Evolutionary conservation across 176 grass and related monocot species (phyloP), one percentile per base, ranked within the genome.

Genomic region (Eleusine coracana): DNA sequence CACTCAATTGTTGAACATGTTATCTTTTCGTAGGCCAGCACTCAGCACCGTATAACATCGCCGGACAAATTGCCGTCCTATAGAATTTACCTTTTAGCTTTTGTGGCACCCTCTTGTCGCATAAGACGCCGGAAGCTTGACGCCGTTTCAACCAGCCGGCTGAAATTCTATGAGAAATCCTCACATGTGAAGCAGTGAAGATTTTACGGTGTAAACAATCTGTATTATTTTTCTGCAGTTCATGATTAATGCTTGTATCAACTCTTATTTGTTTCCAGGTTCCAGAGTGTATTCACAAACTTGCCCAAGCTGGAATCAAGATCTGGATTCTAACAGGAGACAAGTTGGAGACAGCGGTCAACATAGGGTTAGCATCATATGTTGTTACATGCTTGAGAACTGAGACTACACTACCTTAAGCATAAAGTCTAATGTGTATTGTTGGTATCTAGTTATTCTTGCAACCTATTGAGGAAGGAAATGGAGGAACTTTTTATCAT

Each of bases 311-410:
- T 68, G 95, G 95, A 77, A 94, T 97, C 83, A 97, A 97, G 66
- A 86, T 97, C 67, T 97, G 95, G 95, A 93, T 94, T 80, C 68
- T 97, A 85, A 97, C 95, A 21, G 95, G 95, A 72, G 95, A 97
- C 81, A 97, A 97, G 83, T 86, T 94, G 88, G 95, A 97, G 70
- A 97, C 95, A 56, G 95, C 95, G 55, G 91, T 97, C 55, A 97
- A 97, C 88, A 97, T 97, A 73, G 95, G 95, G 95, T 97, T 86
- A 86, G 84, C 71, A 63, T 51, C 42, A 58, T 74, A 62, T 74
- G 72, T 70, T 74, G 1, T n/a, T 68, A 64, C 18, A 52, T 61
- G 49, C 48, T 31, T 87, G 45, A 88, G 44, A 85, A 41, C 7
- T 82, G 17, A 66, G 21, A 76, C 76, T 39, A 63, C 79, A 28